Percentiles rank a stretch among this genome's conserved stretches.
Conservation (phyloP, 257 asterid species). For the Scutellaria barbata region DNA sequence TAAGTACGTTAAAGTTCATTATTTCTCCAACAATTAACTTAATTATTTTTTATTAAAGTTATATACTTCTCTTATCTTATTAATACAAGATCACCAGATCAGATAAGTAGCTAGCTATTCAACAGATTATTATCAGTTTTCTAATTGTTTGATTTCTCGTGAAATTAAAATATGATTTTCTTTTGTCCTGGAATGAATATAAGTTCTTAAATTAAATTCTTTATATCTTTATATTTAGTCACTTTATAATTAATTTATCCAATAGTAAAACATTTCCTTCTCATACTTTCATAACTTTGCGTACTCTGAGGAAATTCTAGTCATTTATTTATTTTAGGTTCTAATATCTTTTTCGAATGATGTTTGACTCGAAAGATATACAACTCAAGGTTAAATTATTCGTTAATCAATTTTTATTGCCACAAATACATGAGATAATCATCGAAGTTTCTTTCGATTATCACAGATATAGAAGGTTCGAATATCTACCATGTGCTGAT, state of each 20-base stretch:
- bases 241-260: constrained; percentile 1
- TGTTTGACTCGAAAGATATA: constrained; percentile 21
- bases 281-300: background rate
- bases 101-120: constrained; percentile 31
- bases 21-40: too few species aligned
- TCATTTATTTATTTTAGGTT: background rate
- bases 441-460: background rate
- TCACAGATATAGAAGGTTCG: too few species aligned
- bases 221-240: constrained; percentile 13
- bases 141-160: background rate
- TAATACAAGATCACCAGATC: background rate
- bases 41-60: background rate
- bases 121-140: background rate
- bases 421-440: background rate
- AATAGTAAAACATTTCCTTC: background rate
- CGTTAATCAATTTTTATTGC: background rate
- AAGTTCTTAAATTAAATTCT: constrained; percentile 9
- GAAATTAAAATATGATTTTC: constrained; percentile 12
- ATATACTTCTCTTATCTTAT: constrained; percentile 28
- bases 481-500: too few species aligned
- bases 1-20: too few species aligned
- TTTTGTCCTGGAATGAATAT: constrained; percentile 26
- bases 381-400: background rate
- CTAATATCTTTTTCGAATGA: background rate
- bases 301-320: background rate